A percentile compares a stretch with the other conserved stretches of the same genome.
phyloP scores from a whole-genome alignment of 169 alveolate genomes.

The Eimeria tenella region DNA sequence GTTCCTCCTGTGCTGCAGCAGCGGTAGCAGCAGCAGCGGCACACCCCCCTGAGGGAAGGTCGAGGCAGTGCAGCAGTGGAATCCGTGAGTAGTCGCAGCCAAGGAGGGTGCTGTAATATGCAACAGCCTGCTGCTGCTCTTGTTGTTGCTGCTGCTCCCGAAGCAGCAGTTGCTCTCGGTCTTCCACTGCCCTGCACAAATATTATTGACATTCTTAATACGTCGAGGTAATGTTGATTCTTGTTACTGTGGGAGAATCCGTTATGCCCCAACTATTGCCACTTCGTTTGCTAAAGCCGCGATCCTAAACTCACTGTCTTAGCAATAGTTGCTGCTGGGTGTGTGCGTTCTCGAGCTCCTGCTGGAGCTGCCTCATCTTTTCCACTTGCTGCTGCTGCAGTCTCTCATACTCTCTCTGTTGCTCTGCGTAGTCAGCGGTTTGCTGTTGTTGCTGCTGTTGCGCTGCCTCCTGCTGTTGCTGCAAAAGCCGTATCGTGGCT shows the following conservation, averaged over 20 bases:
- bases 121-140: background rate
- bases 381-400: slow-evolving; percentile 26
- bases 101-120: slow-evolving; percentile 36
- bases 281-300: background rate
- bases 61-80: slow-evolving; percentile 53
- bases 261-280: background rate
- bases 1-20: slow-evolving; percentile 35
- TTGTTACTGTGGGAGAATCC: too few relatives aligned
- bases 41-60: slow-evolving; percentile 38
- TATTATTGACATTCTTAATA: background rate
- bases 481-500: background rate
- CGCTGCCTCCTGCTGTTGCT: slow-evolving; percentile 14
- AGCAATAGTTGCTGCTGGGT: slow-evolving; percentile 22
- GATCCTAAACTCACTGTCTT: background rate
- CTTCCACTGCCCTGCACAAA: background rate
- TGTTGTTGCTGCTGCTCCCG: slow-evolving; percentile 34
- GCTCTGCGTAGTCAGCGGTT: slow-evolving; percentile 13
- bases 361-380: slow-evolving; percentile 32
- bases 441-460: slow-evolving; percentile 35
- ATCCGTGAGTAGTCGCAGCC: slow-evolving; percentile 60
- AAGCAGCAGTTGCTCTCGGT: slow-evolving; percentile 46
- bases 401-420: background rate
- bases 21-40: slow-evolving; percentile 59
- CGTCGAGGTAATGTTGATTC: too few relatives aligned
- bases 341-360: slow-evolving; percentile 20